These are phyloP conservation scores for Sporothrix curviconia DNA, from an alignment of 2,329 filamentous ascomycete genomes.

Conservation along the genomic window DNA sequence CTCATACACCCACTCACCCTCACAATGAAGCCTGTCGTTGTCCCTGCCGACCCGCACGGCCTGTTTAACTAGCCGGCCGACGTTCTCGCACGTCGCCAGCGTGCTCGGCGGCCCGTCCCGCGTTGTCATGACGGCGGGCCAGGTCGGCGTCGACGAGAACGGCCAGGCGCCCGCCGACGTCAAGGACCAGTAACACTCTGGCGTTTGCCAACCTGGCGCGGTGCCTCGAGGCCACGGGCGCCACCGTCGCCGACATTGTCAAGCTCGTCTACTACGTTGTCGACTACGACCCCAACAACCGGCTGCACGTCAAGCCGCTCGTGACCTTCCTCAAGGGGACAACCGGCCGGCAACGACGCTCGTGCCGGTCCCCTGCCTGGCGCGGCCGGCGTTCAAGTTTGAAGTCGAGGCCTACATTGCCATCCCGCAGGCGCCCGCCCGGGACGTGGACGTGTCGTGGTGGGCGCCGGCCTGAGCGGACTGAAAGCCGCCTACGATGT, in stretches of 20 bases:
- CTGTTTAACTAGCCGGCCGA: conserved; percentile 12
- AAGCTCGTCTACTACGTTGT: conserved; percentile 19
- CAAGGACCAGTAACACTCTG: conserved; percentile 1
- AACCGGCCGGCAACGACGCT: conserved; percentile 14
- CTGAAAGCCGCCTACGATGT: conserved; percentile 12
- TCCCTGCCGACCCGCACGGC: conserved; percentile 9
- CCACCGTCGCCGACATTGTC: conserved; percentile 11
- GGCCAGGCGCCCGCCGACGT: not conserved
- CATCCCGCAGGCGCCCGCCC: conserved; percentile 2
- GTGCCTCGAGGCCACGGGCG: conserved; percentile 9
- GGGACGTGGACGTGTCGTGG: conserved; percentile 15
- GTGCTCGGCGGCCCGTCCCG: not conserved
- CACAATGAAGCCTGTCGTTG: conserved; percentile 8
- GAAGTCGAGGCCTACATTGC: conserved; percentile 16
- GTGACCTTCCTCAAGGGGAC: conserved; percentile 10
- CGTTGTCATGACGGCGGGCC: conserved; percentile 15
- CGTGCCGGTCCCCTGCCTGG: conserved; percentile 11
- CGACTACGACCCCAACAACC: conserved; percentile 14
- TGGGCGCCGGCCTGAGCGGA: conserved; percentile 15
- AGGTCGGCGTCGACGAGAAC: conserved; percentile 10
- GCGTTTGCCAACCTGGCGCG: conserved; percentile 5
- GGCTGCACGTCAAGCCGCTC: conserved; percentile 10
- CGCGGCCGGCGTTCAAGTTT: conserved; percentile 11
- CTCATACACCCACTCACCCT: no score
- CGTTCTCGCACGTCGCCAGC: conserved; percentile 13